Conservation (phyloP, 306 rosid genomes). For the Ceratonia siliqua region DNA sequence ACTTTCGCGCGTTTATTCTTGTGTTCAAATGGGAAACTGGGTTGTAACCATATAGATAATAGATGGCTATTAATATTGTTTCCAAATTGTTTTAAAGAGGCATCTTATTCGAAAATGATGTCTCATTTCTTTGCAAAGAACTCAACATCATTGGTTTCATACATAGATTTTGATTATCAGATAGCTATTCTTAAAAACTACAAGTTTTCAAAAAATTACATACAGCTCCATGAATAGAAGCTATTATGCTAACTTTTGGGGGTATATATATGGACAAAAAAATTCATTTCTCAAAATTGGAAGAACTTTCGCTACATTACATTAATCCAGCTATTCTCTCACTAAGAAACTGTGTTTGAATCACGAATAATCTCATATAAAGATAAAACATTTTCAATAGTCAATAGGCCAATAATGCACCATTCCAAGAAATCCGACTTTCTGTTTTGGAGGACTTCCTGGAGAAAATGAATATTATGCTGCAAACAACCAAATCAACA, state of each 20-base stretch:
- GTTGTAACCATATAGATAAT: too few relatives aligned
- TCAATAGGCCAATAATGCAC: slow-evolving; percentile 92
- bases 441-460: slow-evolving; percentile 93
- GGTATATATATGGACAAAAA: background rate
- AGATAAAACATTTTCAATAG: slow-evolving; percentile 75
- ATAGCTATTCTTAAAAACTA: slow-evolving; percentile 10
- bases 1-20: too few relatives aligned
- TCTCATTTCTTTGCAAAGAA: too few relatives aligned
- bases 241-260: background rate
- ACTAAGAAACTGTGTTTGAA: slow-evolving; percentile 51
- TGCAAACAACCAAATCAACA: slow-evolving; percentile 46
- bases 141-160: background rate
- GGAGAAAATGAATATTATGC: slow-evolving; percentile 97
- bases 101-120: too few relatives aligned
- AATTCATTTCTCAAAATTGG: slow-evolving; percentile 32
- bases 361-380: slow-evolving; percentile 77
- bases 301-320: slow-evolving; percentile 28
- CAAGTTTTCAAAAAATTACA: slow-evolving; percentile 27
- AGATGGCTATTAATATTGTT: too few relatives aligned
- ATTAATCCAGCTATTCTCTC: slow-evolving; percentile 30
- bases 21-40: too few relatives aligned
- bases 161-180: background rate
- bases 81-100: too few relatives aligned
- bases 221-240: slow-evolving; percentile 15
- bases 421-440: slow-evolving; percentile 95